Base-by-base conservation (phyloP, 768 basidiomycete genomes). In the Tubosaeta sp. region DNA sequence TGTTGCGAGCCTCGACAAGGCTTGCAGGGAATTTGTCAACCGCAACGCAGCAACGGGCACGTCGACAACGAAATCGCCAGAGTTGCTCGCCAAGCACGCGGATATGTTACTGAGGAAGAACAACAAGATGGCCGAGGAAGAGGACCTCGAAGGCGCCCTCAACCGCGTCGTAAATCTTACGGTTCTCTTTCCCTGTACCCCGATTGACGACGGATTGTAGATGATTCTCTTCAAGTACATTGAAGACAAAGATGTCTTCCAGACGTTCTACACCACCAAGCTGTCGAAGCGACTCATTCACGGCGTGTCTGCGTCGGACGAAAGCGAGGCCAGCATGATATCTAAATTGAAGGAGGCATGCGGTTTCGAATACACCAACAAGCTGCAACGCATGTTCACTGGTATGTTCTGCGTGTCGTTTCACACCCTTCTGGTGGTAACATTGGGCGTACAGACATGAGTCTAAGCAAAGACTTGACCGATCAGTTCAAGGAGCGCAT, bases 231-330 rank as follows among this genome's bases (percentile, higher is more conserved):
- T 99, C 88, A 94, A 94, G 68, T 98, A 97, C 71, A 88, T 97
- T 61, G 92, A 95, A 67, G 95, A 98, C 77, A 97, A 97, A 75
- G 95, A 99, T 59, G 91, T 98, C 12, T 99, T 97, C 84, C 94
- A 95, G 66, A 89, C 89, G 16, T 98, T 95, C 78, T 98, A 99
- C 74, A 89, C 88, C 14, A 95, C 91, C 57, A 95, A 91, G 69
- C 72, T 98, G 22, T 91, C 91, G 33, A 91, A 90, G 66, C 92
- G 95, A 55, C 83, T 99, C 25, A 92, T 99, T 59, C 85, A 91
- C 59, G 83, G 84, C 12, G 84, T 89, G 3, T 97, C 93, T 11
- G 91, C 91, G 7, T 97, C 95, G 3, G 95, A 97, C 61, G 95
- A 99, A 70, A 88, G 87, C 46, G 95, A 99, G 67, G 86, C 91